Conservation (phyloP, 1,139 yeast species). For the Sugiyamaella sp. region DNA sequence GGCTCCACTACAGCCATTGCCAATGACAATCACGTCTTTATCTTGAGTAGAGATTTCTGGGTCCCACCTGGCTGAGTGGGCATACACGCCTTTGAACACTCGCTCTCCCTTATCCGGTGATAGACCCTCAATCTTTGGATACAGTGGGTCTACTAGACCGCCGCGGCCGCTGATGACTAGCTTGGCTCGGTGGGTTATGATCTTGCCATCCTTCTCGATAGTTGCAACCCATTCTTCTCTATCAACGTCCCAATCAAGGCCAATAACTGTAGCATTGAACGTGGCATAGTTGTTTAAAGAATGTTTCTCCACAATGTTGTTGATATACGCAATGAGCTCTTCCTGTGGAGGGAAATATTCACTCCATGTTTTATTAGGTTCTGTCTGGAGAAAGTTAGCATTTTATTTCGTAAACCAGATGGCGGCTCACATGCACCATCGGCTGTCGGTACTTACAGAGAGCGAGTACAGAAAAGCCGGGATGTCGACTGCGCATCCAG, state of each 20-base stretch:
- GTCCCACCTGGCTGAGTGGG: conserved; percentile 54
- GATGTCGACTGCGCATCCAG: conserved; percentile 43
- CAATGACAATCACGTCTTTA: conserved; percentile 47
- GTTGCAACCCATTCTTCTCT: conserved; percentile 29
- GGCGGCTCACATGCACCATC: not conserved
- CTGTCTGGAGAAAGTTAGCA: conserved; percentile 22
- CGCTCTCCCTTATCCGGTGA: conserved; percentile 32
- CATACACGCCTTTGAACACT: conserved; percentile 47
- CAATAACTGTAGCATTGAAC: conserved; percentile 29
- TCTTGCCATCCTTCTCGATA: conserved; percentile 15
- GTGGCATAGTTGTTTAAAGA: conserved; percentile 15
- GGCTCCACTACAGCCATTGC: conserved; percentile 51
- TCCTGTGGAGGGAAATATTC: conserved; percentile 32
- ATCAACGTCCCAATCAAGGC: conserved; percentile 28
- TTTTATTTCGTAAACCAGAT: not conserved
- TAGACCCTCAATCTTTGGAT: conserved; percentile 25
- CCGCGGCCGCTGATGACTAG: conserved; percentile 26
- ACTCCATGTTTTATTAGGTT: conserved; percentile 38
- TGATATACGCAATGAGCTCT: conserved; percentile 34
- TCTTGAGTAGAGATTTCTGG: conserved; percentile 42
- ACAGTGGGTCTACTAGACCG: conserved; percentile 22
- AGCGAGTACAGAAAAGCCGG: conserved; percentile 36
- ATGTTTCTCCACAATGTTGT: conserved; percentile 30
- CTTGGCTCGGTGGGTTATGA: conserved; percentile 20
- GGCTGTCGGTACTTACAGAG: conserved; percentile 20